Evolutionary conservation across 2,329 filamentous ascomycete genomes (phyloP).

Genomic region (Fusarium robinianum): DNA sequence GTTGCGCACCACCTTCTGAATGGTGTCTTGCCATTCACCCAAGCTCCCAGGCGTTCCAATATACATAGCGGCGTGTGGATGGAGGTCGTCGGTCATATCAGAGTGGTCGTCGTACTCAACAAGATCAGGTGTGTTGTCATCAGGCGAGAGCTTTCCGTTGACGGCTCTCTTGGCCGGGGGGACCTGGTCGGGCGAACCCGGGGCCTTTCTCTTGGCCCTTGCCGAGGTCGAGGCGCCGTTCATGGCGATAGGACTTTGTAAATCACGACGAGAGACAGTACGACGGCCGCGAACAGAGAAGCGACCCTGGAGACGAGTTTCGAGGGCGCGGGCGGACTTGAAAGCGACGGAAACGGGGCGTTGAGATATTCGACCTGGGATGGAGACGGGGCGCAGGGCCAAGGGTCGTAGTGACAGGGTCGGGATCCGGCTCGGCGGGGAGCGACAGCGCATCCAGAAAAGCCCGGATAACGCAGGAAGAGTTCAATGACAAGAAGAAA

Average conservation of each 20-base stretch:
- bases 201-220: slow-evolving; percentile 58
- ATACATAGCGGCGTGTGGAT: slow-evolving; percentile 42
- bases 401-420: slow-evolving; percentile 30
- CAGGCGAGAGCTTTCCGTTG: slow-evolving; percentile 55
- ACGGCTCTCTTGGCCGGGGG: slow-evolving; percentile 44
- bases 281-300: slow-evolving; percentile 13
- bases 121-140: slow-evolving; percentile 55
- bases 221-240: slow-evolving; percentile 48
- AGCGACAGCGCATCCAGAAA: slow-evolving; percentile 36
- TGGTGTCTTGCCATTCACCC: slow-evolving; percentile 89
- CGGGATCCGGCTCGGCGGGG: slow-evolving; percentile 25
- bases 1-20: slow-evolving; percentile 90
- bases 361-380: slow-evolving; percentile 12
- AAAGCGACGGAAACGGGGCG: slow-evolving; percentile 15
- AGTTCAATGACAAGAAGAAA: slow-evolving; percentile 18
- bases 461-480: slow-evolving; percentile 15
- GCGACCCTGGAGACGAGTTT: slow-evolving; percentile 9
- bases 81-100: slow-evolving; percentile 48
- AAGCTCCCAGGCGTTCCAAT: slow-evolving; percentile 46
- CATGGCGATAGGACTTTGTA: slow-evolving; percentile 42
- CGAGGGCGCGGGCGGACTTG: slow-evolving; percentile 11
- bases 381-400: slow-evolving; percentile 23
- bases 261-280: slow-evolving; percentile 6
- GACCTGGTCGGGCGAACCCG: slow-evolving; percentile 46
- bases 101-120: slow-evolving; percentile 47